Conservation (phyloP, 352 stramenopile genomes). For the Phytophthora kernoviae region DNA sequence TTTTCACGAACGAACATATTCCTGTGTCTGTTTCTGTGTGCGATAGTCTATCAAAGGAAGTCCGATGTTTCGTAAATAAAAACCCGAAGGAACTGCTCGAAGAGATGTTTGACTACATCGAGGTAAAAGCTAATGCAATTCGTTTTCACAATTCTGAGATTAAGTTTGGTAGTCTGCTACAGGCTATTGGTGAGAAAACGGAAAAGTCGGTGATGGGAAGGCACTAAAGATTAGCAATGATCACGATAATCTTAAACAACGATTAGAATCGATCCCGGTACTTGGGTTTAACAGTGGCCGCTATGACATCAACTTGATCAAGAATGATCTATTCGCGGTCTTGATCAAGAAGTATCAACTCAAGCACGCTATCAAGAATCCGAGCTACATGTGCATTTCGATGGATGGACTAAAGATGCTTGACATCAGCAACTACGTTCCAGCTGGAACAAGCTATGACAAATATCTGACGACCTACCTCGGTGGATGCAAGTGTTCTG, state of each 20-base stretch:
- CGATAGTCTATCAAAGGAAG: constrained; percentile 8
- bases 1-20: constrained; percentile 1
- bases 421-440: constrained; percentile 33
- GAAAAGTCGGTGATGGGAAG: neutral
- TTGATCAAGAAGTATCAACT: neutral
- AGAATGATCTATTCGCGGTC: constrained; percentile 1
- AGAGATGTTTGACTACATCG: constrained; percentile 11
- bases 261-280: neutral
- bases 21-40: neutral
- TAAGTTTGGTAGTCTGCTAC: neutral
- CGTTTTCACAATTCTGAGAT: too few relatives aligned
- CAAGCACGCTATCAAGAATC: neutral
- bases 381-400: constrained; percentile 31
- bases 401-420: constrained; percentile 26
- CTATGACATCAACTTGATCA: constrained; percentile 37
- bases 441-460: constrained; percentile 27
- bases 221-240: neutral
- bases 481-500: constrained; percentile 28
- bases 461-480: constrained; percentile 34
- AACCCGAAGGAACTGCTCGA: neutral
- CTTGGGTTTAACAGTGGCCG: neutral
- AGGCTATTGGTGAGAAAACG: neutral
- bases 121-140: neutral
- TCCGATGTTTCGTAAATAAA: constrained; percentile 6
- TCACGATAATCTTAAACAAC: neutral